Evolutionary conservation across 2,329 filamentous ascomycete genomes (phyloP), one percentile per base, ranked within the genome.

Genomic region (Hypomyces rosellus): DNA sequence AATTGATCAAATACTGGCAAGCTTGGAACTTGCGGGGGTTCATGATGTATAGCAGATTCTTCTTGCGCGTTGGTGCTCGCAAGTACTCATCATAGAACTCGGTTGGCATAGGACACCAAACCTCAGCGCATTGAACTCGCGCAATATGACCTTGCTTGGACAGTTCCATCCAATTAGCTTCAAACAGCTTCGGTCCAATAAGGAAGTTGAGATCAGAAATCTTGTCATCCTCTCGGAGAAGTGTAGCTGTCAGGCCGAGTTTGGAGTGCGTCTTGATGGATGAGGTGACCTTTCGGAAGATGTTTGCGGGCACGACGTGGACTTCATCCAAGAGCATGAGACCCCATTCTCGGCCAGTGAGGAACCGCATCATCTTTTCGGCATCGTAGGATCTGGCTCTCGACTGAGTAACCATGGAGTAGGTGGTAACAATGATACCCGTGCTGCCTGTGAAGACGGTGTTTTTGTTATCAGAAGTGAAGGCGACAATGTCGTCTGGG

Each of bases 91-190:
- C 86, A 67, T 96, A 97, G 65, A 99, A 99, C 60, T 99, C 93
- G 0, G 91, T 93, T 0, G 93, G 95, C 93, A 99, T 99, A 2
- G 92, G 90, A 64, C 93, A 99, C 93, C 93, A 99, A 6, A 99
- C 93, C 69, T 99, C 93, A 13, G 93, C 93, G 67, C 93, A 99
- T 68, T 99, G 93, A 2, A 99, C 93, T 59, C 89, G 86, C 34
- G 93, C 93, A 66, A 99, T 99, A 64, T 96, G 91, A 1, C 93
- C 93, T 69, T 96, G 90, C 62, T 96, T 89, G 1, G 92, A 93
- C 38, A 99, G 80, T 67, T 99, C 93, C 84, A 97, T 96, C 93
- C 93, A 99, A 67, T 99, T 99, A 25, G 93, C 93, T 69, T 99
- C 93, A 65, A 96, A 99, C 1, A 99, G 76, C 68, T 99, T 99